Base-by-base conservation (phyloP, 1,284 basidiomycete species). In the Kalmanozyma brasiliensis region DNA sequence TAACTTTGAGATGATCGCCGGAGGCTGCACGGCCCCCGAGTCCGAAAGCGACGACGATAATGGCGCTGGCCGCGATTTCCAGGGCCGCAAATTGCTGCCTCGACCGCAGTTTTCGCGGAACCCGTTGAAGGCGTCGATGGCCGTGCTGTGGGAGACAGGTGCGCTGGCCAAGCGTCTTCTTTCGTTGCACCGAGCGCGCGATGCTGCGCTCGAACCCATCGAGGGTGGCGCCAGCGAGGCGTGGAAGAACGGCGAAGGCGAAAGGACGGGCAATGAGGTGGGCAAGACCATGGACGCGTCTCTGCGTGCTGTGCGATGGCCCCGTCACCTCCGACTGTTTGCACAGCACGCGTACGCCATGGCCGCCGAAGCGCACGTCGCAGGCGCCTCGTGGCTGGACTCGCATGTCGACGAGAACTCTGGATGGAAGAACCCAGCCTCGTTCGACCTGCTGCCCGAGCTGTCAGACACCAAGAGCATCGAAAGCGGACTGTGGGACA, bases 311-410 rank as follows among this genome's bases (percentile, higher is more conserved):
- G 57, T 74, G n/a, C 64, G 74, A 6, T 74, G 63, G 72, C 74
- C 74, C 3, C 52, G 74, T 2, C 74, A 76, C 43, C 30, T 74
- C 52, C 68, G 63, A 8, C 45, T 68, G 9, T 61, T 76, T 43
- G 66, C 66, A 36, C 63, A 67, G 53, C 74, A 76, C 34, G 65
- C 72, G 11, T 76, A 72, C 20, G 72, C 74, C 23, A 71, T 76
- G 65, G 67, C 72, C 1, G 68, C 72, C 33, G 74, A 76, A 36
- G 52, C 52, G 30, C 71, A 69, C 33, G 66, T 63, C 5, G 59
- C 66, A 1, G 66, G 62, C 24, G 40, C 57, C 4, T 65, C 71
- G 26, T 72, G 64, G 58, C 32, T 58, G 10, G 49, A 58, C 33
- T 53, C 58, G 22, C 59, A 56, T 33, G 49, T 49, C 24, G 65